A percentile compares a stretch with the other conserved stretches of the same genome.
Evolutionary conservation across 1,284 basidiomycete genomes (phyloP).

Genomic region (Papiliotrema fonsecae): DNA sequence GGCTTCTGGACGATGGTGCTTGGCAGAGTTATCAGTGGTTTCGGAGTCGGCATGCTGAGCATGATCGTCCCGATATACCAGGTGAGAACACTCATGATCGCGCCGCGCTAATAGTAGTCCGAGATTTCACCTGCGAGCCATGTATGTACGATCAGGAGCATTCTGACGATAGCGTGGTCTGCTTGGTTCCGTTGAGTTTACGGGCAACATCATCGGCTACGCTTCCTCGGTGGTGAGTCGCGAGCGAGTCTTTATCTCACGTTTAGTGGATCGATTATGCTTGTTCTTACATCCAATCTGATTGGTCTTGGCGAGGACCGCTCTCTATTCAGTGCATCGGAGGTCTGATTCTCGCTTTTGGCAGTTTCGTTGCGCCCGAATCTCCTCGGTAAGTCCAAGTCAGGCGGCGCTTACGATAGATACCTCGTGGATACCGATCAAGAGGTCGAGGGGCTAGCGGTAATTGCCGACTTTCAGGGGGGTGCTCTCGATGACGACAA

Average conservation of each 20-base stretch:
- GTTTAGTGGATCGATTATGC: constrained; percentile 89
- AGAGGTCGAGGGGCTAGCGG: constrained; percentile 78
- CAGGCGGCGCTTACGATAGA: constrained; percentile 46
- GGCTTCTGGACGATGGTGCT: constrained; percentile 83
- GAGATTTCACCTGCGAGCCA: constrained; percentile 94
- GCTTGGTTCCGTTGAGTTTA: constrained; percentile 95
- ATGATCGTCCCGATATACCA: constrained; percentile 96
- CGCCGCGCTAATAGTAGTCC: constrained; percentile 54
- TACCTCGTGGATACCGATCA: constrained; percentile 89
- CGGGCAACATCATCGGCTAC: constrained; percentile 88
- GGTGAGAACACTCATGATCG: constrained; percentile 11
- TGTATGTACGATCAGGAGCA: constrained; percentile 53
- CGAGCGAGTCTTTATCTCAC: not conserved
- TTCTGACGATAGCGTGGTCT: constrained; percentile 64
- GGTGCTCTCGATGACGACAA: constrained; percentile 67
- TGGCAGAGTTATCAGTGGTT: constrained; percentile 82
- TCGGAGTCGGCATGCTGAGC: constrained; percentile 87
- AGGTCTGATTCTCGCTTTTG: constrained; percentile 72
- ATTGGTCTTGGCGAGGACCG: constrained; percentile 77
- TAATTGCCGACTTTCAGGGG: constrained; percentile 87
- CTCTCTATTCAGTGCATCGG: constrained; percentile 85
- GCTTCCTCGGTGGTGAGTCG: constrained; percentile 80
- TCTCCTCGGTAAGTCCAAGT: constrained; percentile 64
- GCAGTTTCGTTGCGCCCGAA: constrained; percentile 85
- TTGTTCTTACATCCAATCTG: constrained; percentile 77